A percentile compares a stretch with the other conserved stretches of the same genome.
phyloP scores from a whole-genome alignment of 192 early-diverging fungal genomes.

The Chytriomyces sp. region DNA sequence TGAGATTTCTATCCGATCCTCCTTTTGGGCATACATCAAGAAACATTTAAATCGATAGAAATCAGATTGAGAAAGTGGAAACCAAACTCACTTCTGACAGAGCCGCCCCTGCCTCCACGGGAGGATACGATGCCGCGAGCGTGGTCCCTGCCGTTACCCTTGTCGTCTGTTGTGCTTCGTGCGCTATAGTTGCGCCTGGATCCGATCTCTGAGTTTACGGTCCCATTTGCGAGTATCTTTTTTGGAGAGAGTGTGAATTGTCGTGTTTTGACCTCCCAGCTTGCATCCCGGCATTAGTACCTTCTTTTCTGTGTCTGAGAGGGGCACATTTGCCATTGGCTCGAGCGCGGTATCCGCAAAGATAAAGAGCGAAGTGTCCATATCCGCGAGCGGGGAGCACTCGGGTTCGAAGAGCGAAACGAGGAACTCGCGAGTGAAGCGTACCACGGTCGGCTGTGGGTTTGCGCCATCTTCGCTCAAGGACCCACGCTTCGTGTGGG shows the following conservation, averaged over 20 bases:
- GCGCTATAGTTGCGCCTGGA: conserved; percentile 30
- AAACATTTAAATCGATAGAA: not conserved
- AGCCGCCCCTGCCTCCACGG: conserved; percentile 31
- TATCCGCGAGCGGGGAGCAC: conserved; percentile 27
- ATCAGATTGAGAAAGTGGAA: not conserved
- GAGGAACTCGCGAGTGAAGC: conserved; percentile 44
- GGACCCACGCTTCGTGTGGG: too few species aligned
- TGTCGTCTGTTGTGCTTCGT: not conserved
- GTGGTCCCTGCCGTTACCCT: not conserved
- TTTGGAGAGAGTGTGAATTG: too few species aligned
- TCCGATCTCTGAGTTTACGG: conserved; percentile 45
- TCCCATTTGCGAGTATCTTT: conserved; percentile 40
- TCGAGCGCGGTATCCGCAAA: conserved; percentile 13
- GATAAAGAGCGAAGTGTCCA: conserved; percentile 26
- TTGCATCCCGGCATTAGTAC: too few species aligned
- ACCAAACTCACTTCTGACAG: conserved; percentile 22
- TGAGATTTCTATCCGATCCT: not conserved
- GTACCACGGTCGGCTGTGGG: not conserved
- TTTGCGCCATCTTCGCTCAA: too few species aligned
- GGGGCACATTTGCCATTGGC: conserved; percentile 48
- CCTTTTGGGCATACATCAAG: not conserved
- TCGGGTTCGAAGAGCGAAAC: conserved; percentile 43
- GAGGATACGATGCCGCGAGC: conserved; percentile 17
- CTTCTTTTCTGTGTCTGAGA: conserved; percentile 50
- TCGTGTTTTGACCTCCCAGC: too few species aligned